Base-by-base conservation (phyloP, 495 filamentous ascomycete genomes). In the Penicillium verhagenii region DNA sequence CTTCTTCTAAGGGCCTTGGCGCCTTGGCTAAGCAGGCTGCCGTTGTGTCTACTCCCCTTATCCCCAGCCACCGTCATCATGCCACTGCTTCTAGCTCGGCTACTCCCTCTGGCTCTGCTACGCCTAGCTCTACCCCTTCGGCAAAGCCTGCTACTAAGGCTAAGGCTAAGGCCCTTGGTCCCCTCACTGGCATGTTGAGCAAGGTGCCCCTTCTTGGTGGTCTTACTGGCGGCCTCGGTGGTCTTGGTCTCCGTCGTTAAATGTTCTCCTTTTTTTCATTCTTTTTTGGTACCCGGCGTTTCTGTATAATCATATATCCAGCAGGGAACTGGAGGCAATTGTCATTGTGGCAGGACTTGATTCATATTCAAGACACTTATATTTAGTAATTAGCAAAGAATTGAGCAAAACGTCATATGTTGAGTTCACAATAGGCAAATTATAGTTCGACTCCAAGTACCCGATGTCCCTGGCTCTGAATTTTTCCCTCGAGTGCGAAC, bases 311-410 rank as follows among this genome's bases (percentile, higher is more conserved):
- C 14, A 29, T 56, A 55, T 50, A 49, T 56, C 16, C 38, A 52
- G 18, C 50, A 48, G 52, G 42, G 47, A 38, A 47, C 39, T 33
- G 29, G 50, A 20, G 33, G 19, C 47, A 38, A 38, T 54, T 48
- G 47, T 50, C 40, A 50, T 51, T 49, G 25, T 16, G n/a, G 46
- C 24, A 25, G 46, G 55, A 20, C 26, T 45, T 56, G 45, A 14
- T 63, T 55, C 39, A 57, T 64, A 67, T 60, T 54, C 61, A 60
- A 61, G 33, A 44, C 45, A 56, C 28, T 35, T 42, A 35, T 16
- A 48, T 53, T 66, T 52, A 66, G 52, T 66, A 16, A 13, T 29
- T 50, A 33, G 50, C 53, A 49, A n/a, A n/a, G n/a, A n/a, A n/a
- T n/a, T n/a, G n/a, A n/a, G n/a, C n/a, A n/a, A n/a, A n/a, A n/a